These are phyloP conservation scores for Tulasnella sp. DNA, from an alignment of 768 basidiomycete species.

Conservation along the genomic window DNA sequence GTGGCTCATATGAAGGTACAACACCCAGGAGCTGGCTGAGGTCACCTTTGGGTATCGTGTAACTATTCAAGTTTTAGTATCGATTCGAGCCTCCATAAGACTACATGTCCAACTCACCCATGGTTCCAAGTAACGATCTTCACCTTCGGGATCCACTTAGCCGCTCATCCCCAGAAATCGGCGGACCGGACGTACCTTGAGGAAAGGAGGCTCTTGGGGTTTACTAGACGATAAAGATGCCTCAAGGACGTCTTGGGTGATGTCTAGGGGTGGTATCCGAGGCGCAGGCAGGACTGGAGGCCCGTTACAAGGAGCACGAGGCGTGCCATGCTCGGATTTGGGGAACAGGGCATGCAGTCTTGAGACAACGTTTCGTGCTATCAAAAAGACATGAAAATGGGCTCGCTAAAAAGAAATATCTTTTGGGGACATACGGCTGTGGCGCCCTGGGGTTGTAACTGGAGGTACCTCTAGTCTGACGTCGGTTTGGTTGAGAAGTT, in stretches of 20 bases:
- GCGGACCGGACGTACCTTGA: conserved; percentile 22
- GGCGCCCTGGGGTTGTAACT: background rate
- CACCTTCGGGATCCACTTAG: background rate
- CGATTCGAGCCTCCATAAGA: background rate
- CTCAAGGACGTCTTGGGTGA: background rate
- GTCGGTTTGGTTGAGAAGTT: background rate
- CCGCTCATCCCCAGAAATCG: background rate
- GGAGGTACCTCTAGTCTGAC: background rate
- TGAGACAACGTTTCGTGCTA: conserved; percentile 3
- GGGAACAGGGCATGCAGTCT: conserved; percentile 27
- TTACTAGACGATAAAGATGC: background rate
- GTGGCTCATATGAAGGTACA: conserved; percentile 28
- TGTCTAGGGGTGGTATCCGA: conserved; percentile 14
- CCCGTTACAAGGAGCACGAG: conserved; percentile 4
- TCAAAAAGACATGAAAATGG: background rate
- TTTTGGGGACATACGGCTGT: background rate
- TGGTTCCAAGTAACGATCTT: conserved; percentile 31
- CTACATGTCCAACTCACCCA: background rate
- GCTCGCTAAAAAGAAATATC: background rate
- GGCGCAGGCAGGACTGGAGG: conserved; percentile 18
- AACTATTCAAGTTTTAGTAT: background rate
- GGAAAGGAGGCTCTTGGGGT: conserved; percentile 13
- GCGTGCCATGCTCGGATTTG: background rate
- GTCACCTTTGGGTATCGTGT: conserved; percentile 29
- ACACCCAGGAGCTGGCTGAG: conserved; percentile 27